Conservation (phyloP, 495 filamentous ascomycete genomes). For the Staphylotrichum tortipilum region DNA sequence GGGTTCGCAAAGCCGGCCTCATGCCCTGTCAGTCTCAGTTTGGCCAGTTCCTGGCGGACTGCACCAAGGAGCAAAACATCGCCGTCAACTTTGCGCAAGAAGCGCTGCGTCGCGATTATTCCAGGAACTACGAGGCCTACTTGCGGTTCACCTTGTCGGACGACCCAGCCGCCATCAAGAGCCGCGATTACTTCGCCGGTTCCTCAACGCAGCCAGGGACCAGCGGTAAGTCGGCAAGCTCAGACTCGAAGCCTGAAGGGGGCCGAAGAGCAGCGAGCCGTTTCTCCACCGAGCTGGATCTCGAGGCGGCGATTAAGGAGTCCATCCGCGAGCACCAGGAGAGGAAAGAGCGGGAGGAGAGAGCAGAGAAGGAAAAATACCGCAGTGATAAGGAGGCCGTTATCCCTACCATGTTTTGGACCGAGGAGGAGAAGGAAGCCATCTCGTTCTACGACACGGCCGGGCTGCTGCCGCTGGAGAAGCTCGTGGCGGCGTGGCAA, state of each 20-base stretch:
- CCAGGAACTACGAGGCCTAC: slow-evolving; percentile 37
- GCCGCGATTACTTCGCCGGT: slow-evolving; percentile 33
- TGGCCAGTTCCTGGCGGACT: slow-evolving; percentile 25
- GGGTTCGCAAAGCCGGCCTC: slow-evolving; percentile 28
- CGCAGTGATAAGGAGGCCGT: slow-evolving; percentile 77
- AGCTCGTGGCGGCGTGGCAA: slow-evolving; percentile 60
- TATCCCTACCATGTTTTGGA: slow-evolving; percentile 69
- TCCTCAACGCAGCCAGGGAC: slow-evolving; percentile 15
- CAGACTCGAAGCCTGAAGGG: slow-evolving; percentile 50
- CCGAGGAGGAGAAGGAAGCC: slow-evolving; percentile 36
- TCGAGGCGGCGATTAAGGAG: slow-evolving; percentile 66
- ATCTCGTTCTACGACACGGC: slow-evolving; percentile 63
- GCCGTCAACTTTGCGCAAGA: slow-evolving; percentile 22
- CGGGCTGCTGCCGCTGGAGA: slow-evolving; percentile 55
- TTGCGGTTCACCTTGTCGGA: slow-evolving; percentile 44
- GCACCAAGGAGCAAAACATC: slow-evolving; percentile 17
- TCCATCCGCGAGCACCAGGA: slow-evolving; percentile 70
- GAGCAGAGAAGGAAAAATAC: slow-evolving; percentile 59
- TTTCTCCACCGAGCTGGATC: slow-evolving; percentile 59
- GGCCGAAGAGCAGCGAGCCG: slow-evolving; percentile 48
- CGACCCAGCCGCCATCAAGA: slow-evolving; percentile 40
- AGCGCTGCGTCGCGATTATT: slow-evolving; percentile 24
- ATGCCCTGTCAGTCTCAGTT: slow-evolving; percentile 24
- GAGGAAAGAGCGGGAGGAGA: slow-evolving; percentile 58
- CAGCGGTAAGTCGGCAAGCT: slow-evolving; percentile 27